Evolutionary conservation across 2,329 filamentous ascomycete species (phyloP).

Genomic region (Tympanopsis confertula): DNA sequence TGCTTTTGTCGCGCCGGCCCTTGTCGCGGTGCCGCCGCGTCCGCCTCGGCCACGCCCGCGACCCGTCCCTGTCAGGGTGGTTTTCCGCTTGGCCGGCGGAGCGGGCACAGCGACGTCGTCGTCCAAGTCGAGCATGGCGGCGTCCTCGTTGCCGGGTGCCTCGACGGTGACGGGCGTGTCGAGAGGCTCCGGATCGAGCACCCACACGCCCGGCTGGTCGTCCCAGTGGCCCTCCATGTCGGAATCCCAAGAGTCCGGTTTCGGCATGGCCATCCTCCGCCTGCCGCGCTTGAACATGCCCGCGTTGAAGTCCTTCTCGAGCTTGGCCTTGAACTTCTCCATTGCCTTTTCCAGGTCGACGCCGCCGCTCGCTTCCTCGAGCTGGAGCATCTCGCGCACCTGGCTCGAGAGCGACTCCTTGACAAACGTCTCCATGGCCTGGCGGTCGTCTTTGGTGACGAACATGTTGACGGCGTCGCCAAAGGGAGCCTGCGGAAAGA

Average conservation of each 20-base stretch:
- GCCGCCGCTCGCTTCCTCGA: constrained; percentile 47
- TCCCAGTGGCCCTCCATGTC: constrained; percentile 82
- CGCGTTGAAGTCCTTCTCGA: constrained; percentile 60
- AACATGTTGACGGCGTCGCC: constrained; percentile 91
- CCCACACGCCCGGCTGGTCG: constrained; percentile 59
- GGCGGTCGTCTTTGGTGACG: constrained; percentile 88
- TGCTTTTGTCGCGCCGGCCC: constrained; percentile 10
- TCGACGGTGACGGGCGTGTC: constrained; percentile 26
- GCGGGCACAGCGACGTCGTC: constrained; percentile 36
- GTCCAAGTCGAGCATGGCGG: constrained; percentile 36
- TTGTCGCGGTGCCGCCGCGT: constrained; percentile 6
- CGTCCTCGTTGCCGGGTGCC: constrained; percentile 26
- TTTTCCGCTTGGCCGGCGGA: constrained; percentile 13
- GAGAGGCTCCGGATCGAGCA: constrained; percentile 26
- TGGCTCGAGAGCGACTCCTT: constrained; percentile 60
- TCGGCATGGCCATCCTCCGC: constrained; percentile 55
- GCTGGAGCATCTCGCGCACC: constrained; percentile 55
- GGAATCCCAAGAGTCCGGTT: constrained; percentile 75
- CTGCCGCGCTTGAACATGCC: constrained; percentile 44
- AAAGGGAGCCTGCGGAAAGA: constrained; percentile 84
- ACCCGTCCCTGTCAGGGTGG: constrained; percentile 10
- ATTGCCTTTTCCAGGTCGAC: constrained; percentile 65
- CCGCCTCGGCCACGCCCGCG: constrained; percentile 1
- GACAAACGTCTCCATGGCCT: constrained; percentile 76
- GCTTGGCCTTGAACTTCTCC: constrained; percentile 56